Conservation (phyloP, 352 stramenopile species). For the Phytophthora cactorum region DNA sequence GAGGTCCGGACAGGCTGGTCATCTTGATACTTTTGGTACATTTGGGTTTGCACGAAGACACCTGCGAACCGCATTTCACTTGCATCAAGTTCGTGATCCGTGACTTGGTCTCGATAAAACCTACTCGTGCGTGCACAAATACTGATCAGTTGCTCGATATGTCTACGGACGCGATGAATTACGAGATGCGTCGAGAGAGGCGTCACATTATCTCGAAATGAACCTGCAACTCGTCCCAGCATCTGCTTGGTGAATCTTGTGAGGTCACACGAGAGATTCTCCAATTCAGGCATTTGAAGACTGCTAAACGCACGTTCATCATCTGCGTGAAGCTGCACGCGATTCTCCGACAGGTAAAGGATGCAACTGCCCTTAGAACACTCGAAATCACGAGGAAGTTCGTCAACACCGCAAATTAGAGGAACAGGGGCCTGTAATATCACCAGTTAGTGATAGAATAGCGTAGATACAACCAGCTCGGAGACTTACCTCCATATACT, state of each 20-base stretch:
- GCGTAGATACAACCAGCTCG: neutral
- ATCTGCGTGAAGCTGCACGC: conserved; percentile 43
- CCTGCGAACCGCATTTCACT: conserved; percentile 34
- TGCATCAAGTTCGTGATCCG: conserved; percentile 9
- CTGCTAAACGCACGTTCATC: conserved; percentile 26
- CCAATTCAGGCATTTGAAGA: conserved; percentile 36
- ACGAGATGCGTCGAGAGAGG: conserved; percentile 51
- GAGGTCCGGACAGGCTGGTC: conserved; percentile 27
- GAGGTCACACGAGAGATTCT: conserved; percentile 44
- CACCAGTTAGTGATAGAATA: conserved; percentile 3
- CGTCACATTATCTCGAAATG: conserved; percentile 29
- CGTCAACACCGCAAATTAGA: conserved; percentile 57
- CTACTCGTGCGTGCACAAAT: conserved; percentile 15
- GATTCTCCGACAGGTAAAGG: conserved; percentile 39
- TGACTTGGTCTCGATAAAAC: neutral
- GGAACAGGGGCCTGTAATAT: conserved; percentile 51
- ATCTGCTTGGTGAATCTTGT: conserved; percentile 45
- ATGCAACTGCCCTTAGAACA: conserved; percentile 45
- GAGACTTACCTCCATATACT: conserved; percentile 57
- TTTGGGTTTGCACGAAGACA: conserved; percentile 49
- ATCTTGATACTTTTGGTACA: conserved; percentile 64
- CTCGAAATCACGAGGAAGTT: conserved; percentile 45
- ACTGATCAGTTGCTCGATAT: conserved; percentile 48
- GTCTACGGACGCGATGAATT: conserved; percentile 50
- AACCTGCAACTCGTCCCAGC: conserved; percentile 27